phyloP scores from a whole-genome alignment of 495 filamentous ascomycete genomes.

The Podospora comata region DNA sequence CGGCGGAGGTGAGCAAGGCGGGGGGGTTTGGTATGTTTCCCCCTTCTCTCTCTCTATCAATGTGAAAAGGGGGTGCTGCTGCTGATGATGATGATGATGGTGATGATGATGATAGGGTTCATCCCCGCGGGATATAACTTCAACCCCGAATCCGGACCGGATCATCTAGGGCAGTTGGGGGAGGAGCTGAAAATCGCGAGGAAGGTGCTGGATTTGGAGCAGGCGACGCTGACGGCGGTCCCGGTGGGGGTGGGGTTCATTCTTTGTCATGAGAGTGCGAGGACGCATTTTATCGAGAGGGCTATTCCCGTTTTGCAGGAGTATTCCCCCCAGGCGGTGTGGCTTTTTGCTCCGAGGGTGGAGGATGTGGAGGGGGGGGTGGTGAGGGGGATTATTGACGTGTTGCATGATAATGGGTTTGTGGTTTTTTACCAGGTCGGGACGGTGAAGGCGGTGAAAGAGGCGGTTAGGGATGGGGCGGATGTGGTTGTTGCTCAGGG shows the following conservation, averaged over 20 bases:
- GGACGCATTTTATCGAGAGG: slow-evolving; percentile 32
- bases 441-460: slow-evolving; percentile 54
- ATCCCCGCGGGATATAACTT: slow-evolving; percentile 37
- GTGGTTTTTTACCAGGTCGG: slow-evolving; percentile 59
- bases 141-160: slow-evolving; percentile 21
- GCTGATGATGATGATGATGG: neutral
- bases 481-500: slow-evolving; percentile 74
- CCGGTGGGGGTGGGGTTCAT: slow-evolving; percentile 44
- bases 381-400: neutral
- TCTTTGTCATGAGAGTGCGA: slow-evolving; percentile 27
- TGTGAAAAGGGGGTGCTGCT: neutral
- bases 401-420: slow-evolving; percentile 31
- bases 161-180: slow-evolving; percentile 17
- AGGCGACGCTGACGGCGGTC: slow-evolving; percentile 22
- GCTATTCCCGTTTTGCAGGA: slow-evolving; percentile 38
- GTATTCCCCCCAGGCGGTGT: slow-evolving; percentile 62
- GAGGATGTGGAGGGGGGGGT: slow-evolving; percentile 34
- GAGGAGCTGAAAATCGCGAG: slow-evolving; percentile 39
- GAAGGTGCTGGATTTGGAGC: slow-evolving; percentile 27
- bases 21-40: slow-evolving; percentile 57
- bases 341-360: slow-evolving; percentile 66
- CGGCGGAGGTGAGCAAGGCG: slow-evolving; percentile 61
- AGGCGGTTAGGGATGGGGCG: slow-evolving; percentile 42
- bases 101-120: slow-evolving; percentile 31
- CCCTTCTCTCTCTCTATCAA: too few species aligned